These are phyloP conservation scores for Trypanosoma caninum DNA, from an alignment of 208 protist genomes.

Conservation along the genomic window DNA sequence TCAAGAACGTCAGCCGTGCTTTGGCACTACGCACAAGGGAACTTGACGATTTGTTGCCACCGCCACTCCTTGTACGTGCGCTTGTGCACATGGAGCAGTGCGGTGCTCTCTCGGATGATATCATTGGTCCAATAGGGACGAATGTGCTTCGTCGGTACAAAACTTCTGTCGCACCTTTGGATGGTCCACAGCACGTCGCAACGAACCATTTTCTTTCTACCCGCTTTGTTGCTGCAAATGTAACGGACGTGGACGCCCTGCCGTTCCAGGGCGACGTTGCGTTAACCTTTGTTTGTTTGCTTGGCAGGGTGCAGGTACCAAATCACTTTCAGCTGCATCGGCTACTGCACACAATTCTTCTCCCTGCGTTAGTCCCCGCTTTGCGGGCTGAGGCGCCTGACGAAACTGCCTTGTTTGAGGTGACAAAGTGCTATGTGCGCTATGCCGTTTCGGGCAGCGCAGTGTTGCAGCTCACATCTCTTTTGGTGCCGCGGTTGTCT, in stretches of 20 bases:
- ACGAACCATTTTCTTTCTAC: slow-evolving; percentile 35
- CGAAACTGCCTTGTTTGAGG: slow-evolving; percentile 13
- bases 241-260: slow-evolving; percentile 1
- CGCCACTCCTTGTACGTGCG: slow-evolving; percentile 28
- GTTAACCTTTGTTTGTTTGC: slow-evolving; percentile 43
- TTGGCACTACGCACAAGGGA: slow-evolving; percentile 52
- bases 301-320: slow-evolving; percentile 41
- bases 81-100: slow-evolving; percentile 57
- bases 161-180: slow-evolving; percentile 1
- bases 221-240: slow-evolving; percentile 18
- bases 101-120: slow-evolving; percentile 64
- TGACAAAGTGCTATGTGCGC: slow-evolving; percentile 27
- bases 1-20: slow-evolving; percentile 32
- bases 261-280: slow-evolving; percentile 30
- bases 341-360: slow-evolving; percentile 57
- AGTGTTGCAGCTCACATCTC: slow-evolving; percentile 40
- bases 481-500: slow-evolving; percentile 43
- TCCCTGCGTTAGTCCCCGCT: slow-evolving; percentile 43
- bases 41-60: slow-evolving; percentile 30
- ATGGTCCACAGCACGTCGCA: slow-evolving; percentile 24
- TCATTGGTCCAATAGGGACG: slow-evolving; percentile 52
- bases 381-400: slow-evolving; percentile 16
- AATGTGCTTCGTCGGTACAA: slow-evolving; percentile 22
- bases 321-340: slow-evolving; percentile 73
- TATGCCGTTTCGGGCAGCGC: slow-evolving; percentile 67